Conservation (phyloP, 495 filamentous ascomycete genomes). For the Parachaetomium inaequale region DNA sequence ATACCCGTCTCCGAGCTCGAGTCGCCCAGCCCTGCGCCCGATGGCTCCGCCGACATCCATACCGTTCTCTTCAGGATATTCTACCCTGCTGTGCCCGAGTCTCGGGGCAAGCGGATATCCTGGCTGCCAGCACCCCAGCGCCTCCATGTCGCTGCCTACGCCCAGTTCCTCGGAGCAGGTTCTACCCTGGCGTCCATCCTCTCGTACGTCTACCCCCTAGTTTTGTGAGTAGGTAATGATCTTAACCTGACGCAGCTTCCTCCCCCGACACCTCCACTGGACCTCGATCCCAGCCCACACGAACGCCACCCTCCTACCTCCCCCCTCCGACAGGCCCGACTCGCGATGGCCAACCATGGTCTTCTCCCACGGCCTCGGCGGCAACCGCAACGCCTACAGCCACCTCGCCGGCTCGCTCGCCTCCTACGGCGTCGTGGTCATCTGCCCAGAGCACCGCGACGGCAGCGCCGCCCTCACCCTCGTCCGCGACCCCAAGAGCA, state of each 20-base stretch:
- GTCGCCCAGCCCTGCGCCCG: slow-evolving; percentile 48
- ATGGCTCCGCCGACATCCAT: slow-evolving; percentile 46
- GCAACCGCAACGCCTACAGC: slow-evolving; percentile 70
- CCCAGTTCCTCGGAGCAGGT: slow-evolving; percentile 60
- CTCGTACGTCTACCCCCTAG: slow-evolving; percentile 46
- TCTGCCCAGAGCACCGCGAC: slow-evolving; percentile 74
- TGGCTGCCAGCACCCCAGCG: slow-evolving; percentile 75
- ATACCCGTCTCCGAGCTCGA: slow-evolving; percentile 60
- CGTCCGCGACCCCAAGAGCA: slow-evolving; percentile 48
- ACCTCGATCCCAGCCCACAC: slow-evolving; percentile 53
- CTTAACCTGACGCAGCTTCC: slow-evolving; percentile 36
- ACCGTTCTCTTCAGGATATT: slow-evolving; percentile 74
- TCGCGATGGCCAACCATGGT: slow-evolving; percentile 70
- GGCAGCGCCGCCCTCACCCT: slow-evolving; percentile 64
- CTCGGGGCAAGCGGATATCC: slow-evolving; percentile 44
- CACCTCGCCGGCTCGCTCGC: slow-evolving; percentile 66
- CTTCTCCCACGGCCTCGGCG: slow-evolving; percentile 78
- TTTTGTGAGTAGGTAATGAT: not conserved
- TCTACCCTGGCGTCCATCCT: slow-evolving; percentile 53
- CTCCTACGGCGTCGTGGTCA: slow-evolving; percentile 69
- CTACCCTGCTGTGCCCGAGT: slow-evolving; percentile 59
- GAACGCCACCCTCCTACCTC: slow-evolving; percentile 37
- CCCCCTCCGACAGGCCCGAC: slow-evolving; percentile 30
- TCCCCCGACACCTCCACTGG: slow-evolving; percentile 65
- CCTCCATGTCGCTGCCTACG: slow-evolving; percentile 63